Evolutionary conservation across 106 monocot genomes (phyloP).

Genomic region (Dioscorea alata): DNA sequence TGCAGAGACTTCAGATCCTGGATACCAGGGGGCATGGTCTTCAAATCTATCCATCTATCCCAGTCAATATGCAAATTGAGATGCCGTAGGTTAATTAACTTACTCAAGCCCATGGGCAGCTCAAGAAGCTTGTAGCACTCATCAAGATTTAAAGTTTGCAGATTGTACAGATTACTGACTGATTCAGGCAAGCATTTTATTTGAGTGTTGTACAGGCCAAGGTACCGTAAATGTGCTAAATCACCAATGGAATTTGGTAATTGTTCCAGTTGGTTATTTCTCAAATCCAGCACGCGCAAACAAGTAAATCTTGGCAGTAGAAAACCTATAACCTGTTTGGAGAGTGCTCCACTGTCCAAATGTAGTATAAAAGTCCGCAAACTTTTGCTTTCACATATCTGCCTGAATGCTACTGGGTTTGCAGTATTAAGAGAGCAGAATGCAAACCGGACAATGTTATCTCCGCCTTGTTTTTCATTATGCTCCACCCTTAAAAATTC

Average conservation of each 20-base stretch:
- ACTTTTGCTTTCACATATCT: conserved; percentile 7
- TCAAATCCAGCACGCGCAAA: conserved; percentile 24
- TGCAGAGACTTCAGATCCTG: conserved; percentile 27
- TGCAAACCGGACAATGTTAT: conserved; percentile 10
- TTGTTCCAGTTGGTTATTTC: conserved; percentile 7
- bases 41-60: conserved; percentile 14
- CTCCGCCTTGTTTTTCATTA: neutral
- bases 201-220: conserved; percentile 29
- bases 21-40: conserved; percentile 35
- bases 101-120: conserved; percentile 33
- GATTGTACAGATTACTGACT: conserved; percentile 23
- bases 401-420: neutral
- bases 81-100: conserved; percentile 43
- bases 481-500: conserved; percentile 4
- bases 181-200: conserved; percentile 46
- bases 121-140: conserved; percentile 37
- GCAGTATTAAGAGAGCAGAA: neutral
- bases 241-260: conserved; percentile 26
- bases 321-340: neutral
- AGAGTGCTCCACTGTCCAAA: neutral
- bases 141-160: conserved; percentile 46
- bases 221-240: conserved; percentile 36
- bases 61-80: conserved; percentile 36
- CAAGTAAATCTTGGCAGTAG: conserved; percentile 9
- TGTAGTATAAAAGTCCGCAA: conserved; percentile 20